Percentiles rank a stretch among this genome's conserved stretches.
These are phyloP conservation scores for Xylaria polymorpha DNA, from an alignment of 2,329 filamentous ascomycete genomes.

Conservation along the genomic window DNA sequence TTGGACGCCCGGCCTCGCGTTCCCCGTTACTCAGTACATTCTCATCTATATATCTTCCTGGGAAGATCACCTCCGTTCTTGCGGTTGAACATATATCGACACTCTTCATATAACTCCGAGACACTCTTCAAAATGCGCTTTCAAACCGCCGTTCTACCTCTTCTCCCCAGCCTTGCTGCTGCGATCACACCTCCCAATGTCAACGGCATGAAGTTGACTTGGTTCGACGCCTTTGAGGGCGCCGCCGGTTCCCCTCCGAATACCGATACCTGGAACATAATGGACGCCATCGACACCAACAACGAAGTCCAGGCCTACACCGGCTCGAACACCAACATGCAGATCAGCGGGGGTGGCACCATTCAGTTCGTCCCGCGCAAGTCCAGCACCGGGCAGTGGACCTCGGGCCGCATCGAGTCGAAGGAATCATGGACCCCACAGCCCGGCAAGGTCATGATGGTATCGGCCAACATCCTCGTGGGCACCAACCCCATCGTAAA, in stretches of 20 bases:
- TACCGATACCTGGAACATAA: conserved; percentile 44
- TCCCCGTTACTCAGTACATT: conserved; percentile 21
- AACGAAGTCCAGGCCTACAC: conserved; percentile 65
- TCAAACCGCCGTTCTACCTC: conserved; percentile 44
- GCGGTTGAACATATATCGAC: conserved; percentile 27
- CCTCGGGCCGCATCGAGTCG: conserved; percentile 66
- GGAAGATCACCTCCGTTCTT: conserved; percentile 17
- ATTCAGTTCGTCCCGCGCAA: conserved; percentile 63
- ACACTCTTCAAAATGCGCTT: conserved; percentile 46
- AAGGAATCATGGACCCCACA: conserved; percentile 59
- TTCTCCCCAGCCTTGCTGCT: conserved; percentile 46
- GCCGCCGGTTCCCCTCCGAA: conserved; percentile 44
- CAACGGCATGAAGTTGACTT: conserved; percentile 45
- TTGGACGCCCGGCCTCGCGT: conserved; percentile 31
- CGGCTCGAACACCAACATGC: conserved; percentile 59
- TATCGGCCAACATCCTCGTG: conserved; percentile 61
- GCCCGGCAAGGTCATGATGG: conserved; percentile 58
- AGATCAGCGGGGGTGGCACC: conserved; percentile 61
- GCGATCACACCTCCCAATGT: conserved; percentile 47
- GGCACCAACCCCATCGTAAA: conserved; percentile 53
- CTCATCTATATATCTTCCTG: conserved; percentile 22
- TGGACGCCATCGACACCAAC: conserved; percentile 60
- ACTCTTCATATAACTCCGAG: conserved; percentile 32
- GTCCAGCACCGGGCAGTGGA: conserved; percentile 58
- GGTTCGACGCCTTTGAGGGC: conserved; percentile 48